These are phyloP conservation scores for Tubosaeta sp. DNA, from an alignment of 768 basidiomycete genomes.

Conservation along the genomic window DNA sequence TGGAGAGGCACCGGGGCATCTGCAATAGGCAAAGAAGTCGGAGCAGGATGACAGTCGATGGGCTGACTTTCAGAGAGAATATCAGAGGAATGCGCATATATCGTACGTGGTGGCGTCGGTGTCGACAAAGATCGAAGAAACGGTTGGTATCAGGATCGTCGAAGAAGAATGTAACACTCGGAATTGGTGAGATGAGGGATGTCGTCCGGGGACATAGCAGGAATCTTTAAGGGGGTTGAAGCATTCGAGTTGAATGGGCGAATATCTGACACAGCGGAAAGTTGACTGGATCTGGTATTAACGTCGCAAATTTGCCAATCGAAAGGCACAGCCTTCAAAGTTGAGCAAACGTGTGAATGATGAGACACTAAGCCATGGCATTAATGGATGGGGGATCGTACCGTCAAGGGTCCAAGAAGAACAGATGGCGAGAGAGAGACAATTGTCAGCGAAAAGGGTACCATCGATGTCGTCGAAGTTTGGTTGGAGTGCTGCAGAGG, in stretches of 20 bases:
- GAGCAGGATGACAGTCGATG: no score
- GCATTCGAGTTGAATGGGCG: background rate
- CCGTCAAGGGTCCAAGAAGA: background rate
- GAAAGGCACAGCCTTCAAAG: background rate
- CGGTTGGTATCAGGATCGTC: background rate
- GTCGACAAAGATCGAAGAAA: background rate
- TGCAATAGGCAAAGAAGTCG: background rate
- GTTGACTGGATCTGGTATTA: background rate
- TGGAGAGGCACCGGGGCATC: background rate
- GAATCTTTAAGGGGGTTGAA: background rate
- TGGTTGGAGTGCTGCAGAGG: background rate
- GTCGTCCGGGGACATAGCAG: background rate
- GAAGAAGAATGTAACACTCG: background rate
- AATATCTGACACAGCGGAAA: background rate
- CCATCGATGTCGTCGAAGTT: background rate
- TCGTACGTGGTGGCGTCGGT: background rate
- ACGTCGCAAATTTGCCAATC: background rate
- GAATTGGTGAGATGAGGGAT: background rate
- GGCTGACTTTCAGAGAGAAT: no score
- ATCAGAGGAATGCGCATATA: background rate
- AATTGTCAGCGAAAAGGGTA: background rate
- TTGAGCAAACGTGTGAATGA: background rate
- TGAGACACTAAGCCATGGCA: background rate
- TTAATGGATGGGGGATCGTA: background rate
- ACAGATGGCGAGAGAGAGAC: background rate